Evolutionary conservation across 1,284 basidiomycete genomes (phyloP).

Genomic region (Leccinum fuscescens): DNA sequence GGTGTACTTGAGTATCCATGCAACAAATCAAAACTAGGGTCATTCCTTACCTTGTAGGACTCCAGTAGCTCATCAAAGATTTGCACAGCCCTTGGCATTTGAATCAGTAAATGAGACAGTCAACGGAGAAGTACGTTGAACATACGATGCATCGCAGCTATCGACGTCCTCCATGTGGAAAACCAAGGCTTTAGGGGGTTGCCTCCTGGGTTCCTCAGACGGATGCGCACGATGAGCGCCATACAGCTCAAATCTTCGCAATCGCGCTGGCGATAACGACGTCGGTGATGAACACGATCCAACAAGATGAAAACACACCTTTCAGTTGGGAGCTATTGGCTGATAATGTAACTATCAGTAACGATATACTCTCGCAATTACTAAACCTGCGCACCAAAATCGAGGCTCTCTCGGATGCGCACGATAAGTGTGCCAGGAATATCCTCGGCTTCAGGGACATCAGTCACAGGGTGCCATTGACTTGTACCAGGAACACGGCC

Average conservation of each 20-base stretch:
- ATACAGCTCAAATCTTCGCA: constrained; percentile 80
- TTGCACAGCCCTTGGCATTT: constrained; percentile 65
- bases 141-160: constrained; percentile 81
- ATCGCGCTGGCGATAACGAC: constrained; percentile 50
- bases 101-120: constrained; percentile 1
- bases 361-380: neutral
- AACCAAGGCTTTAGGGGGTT: constrained; percentile 74
- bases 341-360: constrained; percentile 29
- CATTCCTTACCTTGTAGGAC: constrained; percentile 61
- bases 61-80: constrained; percentile 81
- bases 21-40: neutral
- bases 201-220: constrained; percentile 78
- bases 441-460: constrained; percentile 63
- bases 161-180: constrained; percentile 91
- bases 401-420: constrained; percentile 66
- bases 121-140: constrained; percentile 11
- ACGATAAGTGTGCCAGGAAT: constrained; percentile 70
- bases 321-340: constrained; percentile 91
- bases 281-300: neutral
- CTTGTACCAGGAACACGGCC: constrained; percentile 66
- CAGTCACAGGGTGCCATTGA: constrained; percentile 65
- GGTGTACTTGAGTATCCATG: neutral
- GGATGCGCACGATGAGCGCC: constrained; percentile 78
- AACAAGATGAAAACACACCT: constrained; percentile 30
- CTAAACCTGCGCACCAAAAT: constrained; percentile 52